Percentiles rank a stretch among this genome's conserved stretches.
These are phyloP conservation scores for Fusarium verticillioides DNA, from an alignment of 2,329 filamentous ascomycete genomes.

Conservation along the genomic window DNA sequence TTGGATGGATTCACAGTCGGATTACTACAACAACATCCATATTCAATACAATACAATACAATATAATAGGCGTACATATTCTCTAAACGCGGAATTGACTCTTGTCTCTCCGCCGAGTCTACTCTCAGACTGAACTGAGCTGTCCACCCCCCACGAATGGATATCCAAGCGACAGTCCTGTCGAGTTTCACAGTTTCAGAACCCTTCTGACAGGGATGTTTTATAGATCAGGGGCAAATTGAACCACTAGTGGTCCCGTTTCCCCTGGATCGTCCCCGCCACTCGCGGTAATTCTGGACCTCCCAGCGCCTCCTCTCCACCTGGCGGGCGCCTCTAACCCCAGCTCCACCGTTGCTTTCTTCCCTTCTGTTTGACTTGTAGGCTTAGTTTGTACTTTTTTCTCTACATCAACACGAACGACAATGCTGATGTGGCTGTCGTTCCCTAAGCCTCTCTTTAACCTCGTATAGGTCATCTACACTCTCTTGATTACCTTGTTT, in stretches of 20 bases:
- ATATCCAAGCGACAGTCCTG: constrained; percentile 9
- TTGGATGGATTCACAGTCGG: background rate
- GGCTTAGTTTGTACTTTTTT: constrained; percentile 1
- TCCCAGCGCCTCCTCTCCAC: constrained; percentile 5
- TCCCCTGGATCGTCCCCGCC: constrained; percentile 31
- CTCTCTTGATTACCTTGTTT: constrained; percentile 16
- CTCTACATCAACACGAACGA: constrained; percentile 1
- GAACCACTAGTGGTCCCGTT: constrained; percentile 33
- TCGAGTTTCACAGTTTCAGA: constrained; percentile 42
- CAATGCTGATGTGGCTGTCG: constrained; percentile 23
- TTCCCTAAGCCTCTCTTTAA: constrained; percentile 22
- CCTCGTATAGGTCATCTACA: constrained; percentile 4
- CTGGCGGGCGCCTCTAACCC: background rate
- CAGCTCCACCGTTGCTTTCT: background rate
- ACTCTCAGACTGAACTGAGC: background rate
- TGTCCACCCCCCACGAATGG: background rate
- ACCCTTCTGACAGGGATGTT: constrained; percentile 10
- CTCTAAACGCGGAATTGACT: background rate
- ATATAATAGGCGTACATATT: background rate
- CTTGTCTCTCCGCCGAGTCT: background rate
- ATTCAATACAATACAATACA: background rate
- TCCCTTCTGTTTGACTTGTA: constrained; percentile 19
- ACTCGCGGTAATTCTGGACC: constrained; percentile 22
- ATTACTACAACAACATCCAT: background rate
- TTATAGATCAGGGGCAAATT: constrained; percentile 34